Evolutionary conservation across 345 rosid species (phyloP), one percentile per base, ranked within the genome.

Genomic region (Durio zibethinus): DNA sequence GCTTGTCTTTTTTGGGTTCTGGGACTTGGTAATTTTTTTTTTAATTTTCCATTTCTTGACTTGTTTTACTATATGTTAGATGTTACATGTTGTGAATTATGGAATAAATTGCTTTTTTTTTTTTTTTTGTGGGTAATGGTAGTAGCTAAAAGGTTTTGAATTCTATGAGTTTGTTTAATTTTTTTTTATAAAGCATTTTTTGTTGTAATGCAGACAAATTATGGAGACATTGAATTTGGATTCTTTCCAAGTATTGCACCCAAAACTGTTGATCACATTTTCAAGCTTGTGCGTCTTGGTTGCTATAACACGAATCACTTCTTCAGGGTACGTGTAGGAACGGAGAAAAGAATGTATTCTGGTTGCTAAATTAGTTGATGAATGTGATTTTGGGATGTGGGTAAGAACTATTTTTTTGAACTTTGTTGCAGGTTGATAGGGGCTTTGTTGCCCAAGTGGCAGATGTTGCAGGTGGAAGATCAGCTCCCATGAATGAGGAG

Each of bases 391-490:
- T 74, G 15, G 64, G 53, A 42, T 40, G 59, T 45, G 74, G 45
- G 52, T 60, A 7, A 21, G 56, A 8, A 7, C 64, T n/a, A 10
- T 42, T 66, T 25, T 18, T 12, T 38, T 29, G 4, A 33, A 33
- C 18, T 63, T 79, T 53, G 5, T 72, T 79, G 72, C 79, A 96
- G 98, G 94, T 96, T 73, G 99, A 96, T 84, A 92, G 85, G 80
- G 97, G 99, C 2, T 93, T 96, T 86, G 98, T 96, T 76, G 97
- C 97, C 74, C 99, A 93, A 93, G 98, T 96, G 63, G 99, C 97
- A 15, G 99, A 92, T 85, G 99, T 95, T 42, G 88, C 81, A 0
- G 82, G 77, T 43, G 98, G 94, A 48, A 76, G 99, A 74, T 88
- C 89, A 18, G 98, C 98, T 40, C 94, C 97, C 0, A 93, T 95